A percentile compares a stretch with the other conserved stretches of the same genome.
Conservation (phyloP, 805 yeast genomes). For the Candida pini region DNA sequence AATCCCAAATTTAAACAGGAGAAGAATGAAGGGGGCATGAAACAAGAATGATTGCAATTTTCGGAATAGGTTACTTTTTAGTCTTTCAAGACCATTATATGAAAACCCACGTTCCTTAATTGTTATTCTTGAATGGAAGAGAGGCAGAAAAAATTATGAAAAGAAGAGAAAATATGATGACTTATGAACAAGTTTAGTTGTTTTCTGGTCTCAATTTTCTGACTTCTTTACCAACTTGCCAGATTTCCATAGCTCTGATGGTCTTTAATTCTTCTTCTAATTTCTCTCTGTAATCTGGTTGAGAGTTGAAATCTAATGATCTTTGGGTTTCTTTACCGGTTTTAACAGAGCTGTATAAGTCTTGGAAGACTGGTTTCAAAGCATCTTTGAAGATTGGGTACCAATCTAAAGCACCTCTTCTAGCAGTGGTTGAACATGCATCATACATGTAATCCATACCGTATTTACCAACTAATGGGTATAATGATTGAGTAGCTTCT, state of each 20-base stretch:
- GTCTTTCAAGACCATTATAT: slow-evolving; percentile 15
- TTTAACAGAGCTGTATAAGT: slow-evolving; percentile 90
- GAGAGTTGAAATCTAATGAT: slow-evolving; percentile 97
- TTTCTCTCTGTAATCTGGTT: slow-evolving; percentile 94
- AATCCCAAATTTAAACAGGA: slow-evolving; percentile 3
- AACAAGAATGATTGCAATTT: not conserved
- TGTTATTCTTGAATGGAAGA: not conserved
- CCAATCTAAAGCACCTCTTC: slow-evolving; percentile 99
- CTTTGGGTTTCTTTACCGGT: slow-evolving; percentile 97
- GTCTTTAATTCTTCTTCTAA: slow-evolving; percentile 88
- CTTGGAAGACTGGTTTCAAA: slow-evolving; percentile 96
- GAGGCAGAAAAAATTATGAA: not conserved
- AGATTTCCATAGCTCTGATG: slow-evolving; percentile 98
- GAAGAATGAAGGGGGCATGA: not conserved
- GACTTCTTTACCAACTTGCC: slow-evolving; percentile 99
- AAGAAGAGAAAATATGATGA: not conserved
- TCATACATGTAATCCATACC: slow-evolving; percentile 99
- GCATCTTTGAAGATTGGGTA: slow-evolving; percentile 98
- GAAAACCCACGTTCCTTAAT: not conserved
- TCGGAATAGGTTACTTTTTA: slow-evolving; percentile 1
- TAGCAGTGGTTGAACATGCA: slow-evolving; percentile 99
- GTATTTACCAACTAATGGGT: slow-evolving; percentile 98
- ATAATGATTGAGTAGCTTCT: slow-evolving; percentile 98
- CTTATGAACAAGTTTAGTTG: slow-evolving; percentile 46
- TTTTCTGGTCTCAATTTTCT: slow-evolving; percentile 99